Base-by-base conservation (phyloP, 1,284 basidiomycete species). In the Rhodotorula sp. region DNA sequence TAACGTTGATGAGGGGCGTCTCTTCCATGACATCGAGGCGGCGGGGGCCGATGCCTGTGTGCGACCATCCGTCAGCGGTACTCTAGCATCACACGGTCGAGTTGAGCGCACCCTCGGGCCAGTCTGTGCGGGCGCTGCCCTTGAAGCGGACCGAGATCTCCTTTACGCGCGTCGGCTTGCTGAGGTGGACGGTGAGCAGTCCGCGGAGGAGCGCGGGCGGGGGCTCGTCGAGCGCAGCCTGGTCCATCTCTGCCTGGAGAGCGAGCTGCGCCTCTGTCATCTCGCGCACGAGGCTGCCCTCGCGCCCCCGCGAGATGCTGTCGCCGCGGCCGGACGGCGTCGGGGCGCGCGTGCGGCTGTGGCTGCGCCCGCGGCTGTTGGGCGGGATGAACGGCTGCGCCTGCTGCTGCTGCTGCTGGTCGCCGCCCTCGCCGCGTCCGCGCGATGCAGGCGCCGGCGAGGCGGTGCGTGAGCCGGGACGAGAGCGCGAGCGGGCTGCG, bases 191-290 rank as follows among this genome's bases (percentile, higher is more conserved):
- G 2, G 89, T 90, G 69, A 98, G 85, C 17, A 97, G 84, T n/a
- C 94, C 96, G 53, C 96, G 86, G 46, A 99, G 85, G 81, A 95
- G 86, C 12, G 93, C 89, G 3, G 91, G 89, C 9, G 87, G 86
- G 1, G 85, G 83, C 75, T 86, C 85, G 27, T 84, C 80, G n/a
- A 80, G 80, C 14, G 34, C 57, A 23, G 62, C 67, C 5, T 59
- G 52, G 12, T 55, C 64, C 19, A 9, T 58, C 45, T 64, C 42
- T 27, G 17, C 25, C 52, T 57, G 57, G 12, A 63, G 45, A 19
- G 49, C 62, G 49, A 55, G n/a, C 55, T 66, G 64, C 46, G 66
- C 63, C 42, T 61, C 42, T 53, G 67, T 62, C 66, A 66, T 63
- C 57, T 74, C 61, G 53, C 72, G 54, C 7, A 67, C 64, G 48